Percentiles rank a stretch among this genome's conserved stretches.
Evolutionary conservation across 2,329 filamentous ascomycete species (phyloP).

Genomic region (Colletotrichum tropicale): DNA sequence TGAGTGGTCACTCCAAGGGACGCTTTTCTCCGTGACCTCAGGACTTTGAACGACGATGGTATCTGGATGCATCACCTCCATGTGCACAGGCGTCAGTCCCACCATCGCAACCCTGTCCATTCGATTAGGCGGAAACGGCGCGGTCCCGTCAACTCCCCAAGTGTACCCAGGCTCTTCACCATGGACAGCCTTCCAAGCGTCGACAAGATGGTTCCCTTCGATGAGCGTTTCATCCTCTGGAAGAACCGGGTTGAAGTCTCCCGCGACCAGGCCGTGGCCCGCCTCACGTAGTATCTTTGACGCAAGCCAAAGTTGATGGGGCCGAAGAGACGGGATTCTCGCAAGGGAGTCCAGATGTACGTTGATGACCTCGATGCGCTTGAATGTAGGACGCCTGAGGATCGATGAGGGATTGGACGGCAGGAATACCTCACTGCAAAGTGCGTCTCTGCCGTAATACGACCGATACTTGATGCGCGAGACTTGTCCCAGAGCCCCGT

Average conservation of each 20-base stretch:
- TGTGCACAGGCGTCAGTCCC: constrained; percentile 26
- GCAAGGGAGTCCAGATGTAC: constrained; percentile 42
- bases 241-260: constrained; percentile 43
- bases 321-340: constrained; percentile 30
- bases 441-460: constrained; percentile 34
- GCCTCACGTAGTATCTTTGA: constrained; percentile 27
- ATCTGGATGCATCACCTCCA: constrained; percentile 24
- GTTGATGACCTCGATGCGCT: constrained; percentile 35
- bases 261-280: constrained; percentile 37
- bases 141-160: constrained; percentile 38
- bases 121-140: constrained; percentile 33
- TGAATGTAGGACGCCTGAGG: neutral
- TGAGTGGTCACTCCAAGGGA: constrained; percentile 11
- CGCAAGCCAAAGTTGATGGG: constrained; percentile 31
- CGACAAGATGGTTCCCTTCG: constrained; percentile 32
- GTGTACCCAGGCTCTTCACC: constrained; percentile 35
- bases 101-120: constrained; percentile 40
- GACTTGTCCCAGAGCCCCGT: constrained; percentile 28
- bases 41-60: neutral
- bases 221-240: constrained; percentile 36
- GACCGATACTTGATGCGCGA: constrained; percentile 35
- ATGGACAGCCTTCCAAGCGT: constrained; percentile 36
- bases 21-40: neutral
- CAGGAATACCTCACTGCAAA: constrained; percentile 38
- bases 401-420: neutral